phyloP scores from a whole-genome alignment of 1,284 basidiomycete genomes.

The Sporisorium sorghi region DNA sequence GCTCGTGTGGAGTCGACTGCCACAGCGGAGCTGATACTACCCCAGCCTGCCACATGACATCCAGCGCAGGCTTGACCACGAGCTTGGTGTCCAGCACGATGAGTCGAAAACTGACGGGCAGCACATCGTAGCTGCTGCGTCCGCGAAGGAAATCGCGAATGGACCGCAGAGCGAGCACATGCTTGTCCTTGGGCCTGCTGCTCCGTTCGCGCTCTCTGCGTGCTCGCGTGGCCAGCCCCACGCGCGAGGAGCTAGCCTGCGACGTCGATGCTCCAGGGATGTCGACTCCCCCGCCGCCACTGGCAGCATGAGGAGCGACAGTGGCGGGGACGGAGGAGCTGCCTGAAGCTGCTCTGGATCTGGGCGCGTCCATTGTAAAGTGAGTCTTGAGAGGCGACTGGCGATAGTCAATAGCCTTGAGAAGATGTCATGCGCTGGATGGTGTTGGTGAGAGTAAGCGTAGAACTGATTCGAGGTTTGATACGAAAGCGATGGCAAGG shows the following conservation, averaged over 20 bases:
- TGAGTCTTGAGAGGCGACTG: background rate
- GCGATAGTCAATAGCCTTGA: background rate
- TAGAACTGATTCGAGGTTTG: too few relatives aligned
- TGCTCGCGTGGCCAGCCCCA: constrained; percentile 12
- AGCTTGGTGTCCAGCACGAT: constrained; percentile 84
- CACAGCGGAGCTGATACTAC: constrained; percentile 99
- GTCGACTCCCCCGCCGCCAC: constrained; percentile 17
- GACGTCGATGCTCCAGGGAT: constrained; percentile 36
- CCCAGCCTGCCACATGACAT: constrained; percentile 69
- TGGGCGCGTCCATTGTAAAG: constrained; percentile 31
- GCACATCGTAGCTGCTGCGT: constrained; percentile 90
- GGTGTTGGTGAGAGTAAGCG: too few relatives aligned
- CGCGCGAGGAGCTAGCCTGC: constrained; percentile 19
- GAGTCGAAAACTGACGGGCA: constrained; percentile 93
- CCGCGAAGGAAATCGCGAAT: constrained; percentile 86
- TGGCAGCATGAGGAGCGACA: background rate
- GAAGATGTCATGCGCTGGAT: background rate
- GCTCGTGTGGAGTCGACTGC: constrained; percentile 61
- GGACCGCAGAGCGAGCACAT: constrained; percentile 75
- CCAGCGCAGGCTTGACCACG: constrained; percentile 66
- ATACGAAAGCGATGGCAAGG: too few relatives aligned
- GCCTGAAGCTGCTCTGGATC: constrained; percentile 31
- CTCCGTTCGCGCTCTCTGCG: constrained; percentile 40
- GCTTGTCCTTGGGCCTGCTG: constrained; percentile 50
- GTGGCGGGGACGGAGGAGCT: constrained; percentile 22